Evolutionary conservation across 495 filamentous ascomycete species (phyloP), one percentile per base, ranked within the genome.

Genomic region (Talaromyces wortmannii): DNA sequence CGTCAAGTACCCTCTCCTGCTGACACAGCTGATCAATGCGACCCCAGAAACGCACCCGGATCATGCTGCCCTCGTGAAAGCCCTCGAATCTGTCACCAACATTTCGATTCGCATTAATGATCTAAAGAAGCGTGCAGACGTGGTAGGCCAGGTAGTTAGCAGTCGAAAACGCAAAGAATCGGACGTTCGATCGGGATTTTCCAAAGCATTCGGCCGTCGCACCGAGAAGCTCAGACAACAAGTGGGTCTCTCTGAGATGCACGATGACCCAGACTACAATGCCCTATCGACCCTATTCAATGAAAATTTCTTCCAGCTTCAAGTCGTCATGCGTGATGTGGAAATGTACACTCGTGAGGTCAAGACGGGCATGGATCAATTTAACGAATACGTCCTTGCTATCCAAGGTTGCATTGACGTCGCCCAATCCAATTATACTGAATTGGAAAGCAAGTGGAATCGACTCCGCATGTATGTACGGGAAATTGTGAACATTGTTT

Each of bases 371-470:
- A 84, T 96, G 62, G 83, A 86, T 13, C 84, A 85, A 51, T 88
- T 92, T 56, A 78, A 85, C 44, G 81, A 83, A 42, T 84, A 87
- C 59, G 77, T 87, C 29, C 79, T 76, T 17, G 83, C 86, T 2
- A 87, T 94, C 62, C 88, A 92, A 63, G 71, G 67, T 0, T 76
- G 80, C 36, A 72, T 86, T 44, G 83, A 86, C 59, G 78, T 84
- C 32, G 65, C 69, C 3, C 78, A 72, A 15, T 79, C 88, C 12
- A 83, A 76, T 33, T 83, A 88, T 71, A 80, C 87, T 1, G 91
- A 97, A 65, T 67, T 95, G 42, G 92, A 96, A 70, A 86, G 83
- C 69, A 94, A 91, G 66, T 97, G 92, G 92, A 87, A 85, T 40
- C 86, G 83, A 45, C 90, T 92, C 65, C 91, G 87, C 55, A 79